phyloP scores from a whole-genome alignment of 257 asterid genomes.

The Nicotiana undulata region DNA sequence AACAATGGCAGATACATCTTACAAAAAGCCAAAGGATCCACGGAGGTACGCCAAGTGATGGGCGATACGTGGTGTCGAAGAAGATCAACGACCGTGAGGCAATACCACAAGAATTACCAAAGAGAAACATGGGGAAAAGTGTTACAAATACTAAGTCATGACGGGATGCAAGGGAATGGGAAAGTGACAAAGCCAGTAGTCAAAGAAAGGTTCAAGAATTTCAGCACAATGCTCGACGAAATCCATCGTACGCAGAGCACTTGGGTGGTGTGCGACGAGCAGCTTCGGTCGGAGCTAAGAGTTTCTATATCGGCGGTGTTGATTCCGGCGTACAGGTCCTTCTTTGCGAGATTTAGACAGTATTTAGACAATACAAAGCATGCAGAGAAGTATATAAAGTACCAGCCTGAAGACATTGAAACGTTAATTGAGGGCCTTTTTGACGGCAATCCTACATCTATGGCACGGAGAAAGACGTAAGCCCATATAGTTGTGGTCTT shows the following conservation, averaged over 20 bases:
- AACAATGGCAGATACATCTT: constrained; percentile 75
- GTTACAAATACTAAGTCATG: constrained; percentile 49
- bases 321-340: constrained; percentile 79
- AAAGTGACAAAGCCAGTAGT: constrained; percentile 47
- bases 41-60: constrained; percentile 54
- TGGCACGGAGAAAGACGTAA: constrained; percentile 54
- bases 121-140: constrained; percentile 78
- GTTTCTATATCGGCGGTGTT: constrained; percentile 65
- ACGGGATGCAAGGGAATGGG: constrained; percentile 43
- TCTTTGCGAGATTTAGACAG: constrained; percentile 69
- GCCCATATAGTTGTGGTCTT: neutral
- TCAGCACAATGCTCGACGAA: constrained; percentile 54
- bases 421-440: constrained; percentile 60
- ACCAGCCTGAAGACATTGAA: constrained; percentile 88
- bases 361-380: constrained; percentile 46
- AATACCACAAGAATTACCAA: constrained; percentile 72
- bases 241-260: constrained; percentile 56
- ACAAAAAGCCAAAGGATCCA: constrained; percentile 68
- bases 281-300: constrained; percentile 85
- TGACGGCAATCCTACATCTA: constrained; percentile 56
- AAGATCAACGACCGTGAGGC: constrained; percentile 65
- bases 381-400: constrained; percentile 64
- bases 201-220: constrained; percentile 69
- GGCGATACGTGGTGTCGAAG: constrained; percentile 84
- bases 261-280: constrained; percentile 85